These are phyloP conservation scores for Botryotinia narcissicola DNA, from an alignment of 2,329 filamentous ascomycete genomes.

Conservation along the genomic window DNA sequence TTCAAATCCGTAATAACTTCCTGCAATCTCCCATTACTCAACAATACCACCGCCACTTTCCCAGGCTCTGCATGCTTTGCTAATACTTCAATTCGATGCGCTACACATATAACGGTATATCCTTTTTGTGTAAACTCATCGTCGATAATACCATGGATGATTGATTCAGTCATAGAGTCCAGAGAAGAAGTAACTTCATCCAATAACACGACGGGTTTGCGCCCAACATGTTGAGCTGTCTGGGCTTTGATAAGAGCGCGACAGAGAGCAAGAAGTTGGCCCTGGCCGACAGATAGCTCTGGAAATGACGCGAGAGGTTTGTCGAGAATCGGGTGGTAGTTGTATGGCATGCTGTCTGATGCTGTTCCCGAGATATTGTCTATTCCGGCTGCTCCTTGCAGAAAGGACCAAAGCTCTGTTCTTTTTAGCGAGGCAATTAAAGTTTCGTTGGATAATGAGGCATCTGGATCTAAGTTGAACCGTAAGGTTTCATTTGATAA, in stretches of 20 bases:
- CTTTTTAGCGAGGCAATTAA: background rate
- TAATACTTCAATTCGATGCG: background rate
- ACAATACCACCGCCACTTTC: background rate
- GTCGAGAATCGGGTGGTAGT: conserved; percentile 2
- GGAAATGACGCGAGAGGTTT: background rate
- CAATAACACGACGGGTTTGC: background rate
- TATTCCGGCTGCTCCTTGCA: background rate
- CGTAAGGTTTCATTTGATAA: conserved; percentile 9
- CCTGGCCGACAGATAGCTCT: background rate
- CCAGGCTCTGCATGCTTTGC: background rate
- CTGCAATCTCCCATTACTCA: conserved; percentile 2
- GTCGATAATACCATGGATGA: background rate
- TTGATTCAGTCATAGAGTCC: background rate
- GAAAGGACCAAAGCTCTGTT: conserved; percentile 9
- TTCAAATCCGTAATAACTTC: conserved; percentile 10
- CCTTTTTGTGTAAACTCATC: background rate
- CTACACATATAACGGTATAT: conserved; percentile 2
- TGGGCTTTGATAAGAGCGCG: conserved; percentile 4
- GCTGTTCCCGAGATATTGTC: background rate
- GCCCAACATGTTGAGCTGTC: background rate
- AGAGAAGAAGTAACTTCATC: conserved; percentile 12
- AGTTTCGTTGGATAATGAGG: background rate
- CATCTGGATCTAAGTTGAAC: conserved; percentile 9
- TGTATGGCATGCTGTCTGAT: background rate
- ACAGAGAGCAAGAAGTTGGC: conserved; percentile 6